Base-by-base conservation (phyloP, 805 yeast species). In the Diddensiella transvaalensis region DNA sequence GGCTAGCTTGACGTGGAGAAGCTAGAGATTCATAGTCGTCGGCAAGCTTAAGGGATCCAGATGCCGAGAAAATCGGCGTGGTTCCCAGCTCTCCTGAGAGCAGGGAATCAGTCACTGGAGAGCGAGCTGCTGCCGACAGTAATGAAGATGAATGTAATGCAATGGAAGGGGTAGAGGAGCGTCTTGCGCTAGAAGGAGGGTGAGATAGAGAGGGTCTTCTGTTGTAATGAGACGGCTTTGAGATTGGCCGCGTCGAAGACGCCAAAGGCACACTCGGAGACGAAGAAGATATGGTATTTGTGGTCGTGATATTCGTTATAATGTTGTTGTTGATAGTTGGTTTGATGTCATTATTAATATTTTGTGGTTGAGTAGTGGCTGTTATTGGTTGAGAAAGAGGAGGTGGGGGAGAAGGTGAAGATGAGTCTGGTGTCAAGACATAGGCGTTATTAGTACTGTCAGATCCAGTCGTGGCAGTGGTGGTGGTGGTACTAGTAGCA, bases 11-110 rank as follows among this genome's bases (percentile, higher is more conserved):
- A 35, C 51, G 42, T 3, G 59, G 59, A 3, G 57, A 51, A 4
- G 55, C 45, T 21, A 53, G 48, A 22, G 47, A 26, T 18, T 55
- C 59, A 30, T 55, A 55, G 15, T 55, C 59, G 37, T 53, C 56
- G 17, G 21, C 21, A 4, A 22, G 40, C n/a, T 22, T 41, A 30
- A 41, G 13, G 17, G 41, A 19, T 26, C 47, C 38, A n/a, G 36
- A 18, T 11, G 52, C 38, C 5, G 47, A 23, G 19, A 29, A 21
- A 19, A 18, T 24, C 11, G 42, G 23, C 18, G 30, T 24, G 24
- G 33, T 19, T 22, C n/a, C 22, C 26, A 30, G n/a, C 6, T 30
- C 50, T 26, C 30, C 30, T 2, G 38, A 36, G 18, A 53, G 40
- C 18, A 53, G 46, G 21, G 49, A 51, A 23, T 53, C 57, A 3